Conservation (phyloP, 352 stramenopile species). For the Phytophthora fragariaefolia region DNA sequence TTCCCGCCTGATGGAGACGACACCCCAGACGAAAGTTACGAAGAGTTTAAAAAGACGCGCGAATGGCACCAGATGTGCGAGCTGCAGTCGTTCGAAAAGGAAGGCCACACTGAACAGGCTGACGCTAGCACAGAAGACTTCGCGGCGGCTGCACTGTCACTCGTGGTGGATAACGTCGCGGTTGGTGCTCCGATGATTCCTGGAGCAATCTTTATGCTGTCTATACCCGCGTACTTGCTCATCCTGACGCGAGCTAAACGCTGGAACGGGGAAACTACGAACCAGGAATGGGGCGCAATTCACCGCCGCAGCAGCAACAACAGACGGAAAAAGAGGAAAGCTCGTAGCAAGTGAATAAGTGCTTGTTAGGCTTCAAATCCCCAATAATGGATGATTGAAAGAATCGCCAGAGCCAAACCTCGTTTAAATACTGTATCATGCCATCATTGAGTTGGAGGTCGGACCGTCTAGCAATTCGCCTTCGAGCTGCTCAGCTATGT, state of each 20-base stretch:
- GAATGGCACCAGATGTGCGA: constrained; percentile 43
- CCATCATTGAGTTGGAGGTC: too few species aligned
- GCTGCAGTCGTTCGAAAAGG: constrained; percentile 13
- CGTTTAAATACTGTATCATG: too few species aligned
- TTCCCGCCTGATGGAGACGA: constrained; percentile 23
- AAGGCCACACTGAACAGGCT: not conserved
- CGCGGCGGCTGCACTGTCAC: constrained; percentile 10
- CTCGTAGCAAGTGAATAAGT: constrained; percentile 29
- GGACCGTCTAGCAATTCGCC: too few species aligned
- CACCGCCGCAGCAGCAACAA: constrained; percentile 30
- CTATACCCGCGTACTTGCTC: constrained; percentile 35
- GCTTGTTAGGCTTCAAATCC: too few species aligned
- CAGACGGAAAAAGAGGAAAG: constrained; percentile 38
- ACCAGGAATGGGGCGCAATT: constrained; percentile 29
- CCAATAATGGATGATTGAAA: too few species aligned
- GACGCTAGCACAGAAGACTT: constrained; percentile 8
- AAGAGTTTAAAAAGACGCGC: constrained; percentile 26
- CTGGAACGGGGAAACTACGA: constrained; percentile 36
- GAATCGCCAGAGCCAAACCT: too few species aligned
- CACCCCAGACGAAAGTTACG: constrained; percentile 7
- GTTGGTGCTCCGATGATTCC: constrained; percentile 14
- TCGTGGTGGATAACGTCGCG: constrained; percentile 24
- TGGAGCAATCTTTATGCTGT: constrained; percentile 27
- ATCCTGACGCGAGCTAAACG: constrained; percentile 35
- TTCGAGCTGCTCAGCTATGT: too few species aligned